phyloP scores from a whole-genome alignment of 257 asterid genomes.

The Jasminum sambac region DNA sequence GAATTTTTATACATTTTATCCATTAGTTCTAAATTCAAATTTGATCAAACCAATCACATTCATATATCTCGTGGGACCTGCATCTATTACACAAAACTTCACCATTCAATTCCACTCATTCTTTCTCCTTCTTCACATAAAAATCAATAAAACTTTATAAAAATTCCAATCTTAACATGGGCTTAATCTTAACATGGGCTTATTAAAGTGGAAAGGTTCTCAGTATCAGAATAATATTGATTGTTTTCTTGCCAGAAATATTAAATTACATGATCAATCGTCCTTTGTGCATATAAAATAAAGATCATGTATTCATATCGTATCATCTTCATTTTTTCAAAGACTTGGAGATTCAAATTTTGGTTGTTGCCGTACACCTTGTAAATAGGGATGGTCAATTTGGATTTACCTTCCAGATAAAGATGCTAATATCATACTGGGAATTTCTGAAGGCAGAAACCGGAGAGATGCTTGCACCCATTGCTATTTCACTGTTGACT shows the following conservation, averaged over 20 bases:
- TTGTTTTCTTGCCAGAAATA: constrained; percentile 22
- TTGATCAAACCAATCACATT: too few relatives aligned
- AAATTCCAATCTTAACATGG: too few relatives aligned
- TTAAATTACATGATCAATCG: constrained; percentile 15
- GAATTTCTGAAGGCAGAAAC: constrained; percentile 62
- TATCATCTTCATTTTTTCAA: constrained; percentile 6
- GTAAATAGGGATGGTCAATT: constrained; percentile 22
- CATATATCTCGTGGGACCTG: too few relatives aligned
- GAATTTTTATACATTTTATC: too few relatives aligned
- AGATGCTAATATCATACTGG: constrained; percentile 81
- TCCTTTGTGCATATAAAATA: constrained; percentile 23
- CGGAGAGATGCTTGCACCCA: constrained; percentile 98
- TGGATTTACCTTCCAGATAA: constrained; percentile 85
- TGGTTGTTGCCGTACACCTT: constrained; percentile 26
- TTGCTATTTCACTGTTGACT: constrained; percentile 76
- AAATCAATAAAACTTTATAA: too few relatives aligned
- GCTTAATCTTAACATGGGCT: too few relatives aligned
- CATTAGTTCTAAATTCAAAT: too few relatives aligned
- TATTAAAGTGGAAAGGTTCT: constrained; percentile 43
- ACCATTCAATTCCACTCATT: too few relatives aligned
- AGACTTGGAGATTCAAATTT: constrained; percentile 11
- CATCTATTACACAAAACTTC: too few relatives aligned
- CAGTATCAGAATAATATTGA: constrained; percentile 31
- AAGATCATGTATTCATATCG: too few relatives aligned
- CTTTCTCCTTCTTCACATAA: too few relatives aligned